Evolutionary conservation across 345 rosid species (phyloP), one percentile per base, ranked within the genome.

Genomic region (Nephelium lappaceum): DNA sequence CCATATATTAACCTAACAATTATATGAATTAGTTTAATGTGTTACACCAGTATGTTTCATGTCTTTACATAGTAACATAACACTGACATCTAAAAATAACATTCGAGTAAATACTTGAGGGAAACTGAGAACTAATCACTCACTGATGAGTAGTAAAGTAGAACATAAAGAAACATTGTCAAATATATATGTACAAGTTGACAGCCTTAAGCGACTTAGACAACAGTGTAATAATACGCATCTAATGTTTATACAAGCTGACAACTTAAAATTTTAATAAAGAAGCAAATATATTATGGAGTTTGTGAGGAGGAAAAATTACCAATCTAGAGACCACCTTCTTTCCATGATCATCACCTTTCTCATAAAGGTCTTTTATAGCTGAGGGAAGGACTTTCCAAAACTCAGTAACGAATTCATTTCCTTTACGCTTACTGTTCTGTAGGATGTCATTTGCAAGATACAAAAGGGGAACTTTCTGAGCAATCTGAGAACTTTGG

Each of bases 351-450:
- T 91, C 99, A 85, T 94, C 98, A 5, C 95, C 95, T 41, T 91
- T 90, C 75, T 87, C 84, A 47, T 70, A 69, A 75, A 96, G 85
- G 75, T 91, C 93, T 85, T 91, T 96, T 1, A 96, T 89, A 69
- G 99, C 97, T 39, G 85, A 79, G 0, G 97, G 98, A 83, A 96
- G 99, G 79, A 93, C 94, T 83, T 93, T 96, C 97, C 98, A 96
- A 68, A 96, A 96, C 86, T 91, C 97, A 1, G 86, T 75, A 47
- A 96, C 98, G 60, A 96, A 96, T 82, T 96, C 99, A 53, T 90
- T 94, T 43, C 98, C 98, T 71, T 94, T 90, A 58, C 98, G 94
- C 86, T 93, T 96, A 77, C 99, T 93, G 84, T 94, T 96, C 89
- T 96, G 98, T 43, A 96, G 88, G 75, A 96, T 96, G 58, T 94